Evolutionary conservation across 352 stramenopile genomes (phyloP), one percentile per base, ranked within the genome.

Genomic region (Elongisporangium prolatum): DNA sequence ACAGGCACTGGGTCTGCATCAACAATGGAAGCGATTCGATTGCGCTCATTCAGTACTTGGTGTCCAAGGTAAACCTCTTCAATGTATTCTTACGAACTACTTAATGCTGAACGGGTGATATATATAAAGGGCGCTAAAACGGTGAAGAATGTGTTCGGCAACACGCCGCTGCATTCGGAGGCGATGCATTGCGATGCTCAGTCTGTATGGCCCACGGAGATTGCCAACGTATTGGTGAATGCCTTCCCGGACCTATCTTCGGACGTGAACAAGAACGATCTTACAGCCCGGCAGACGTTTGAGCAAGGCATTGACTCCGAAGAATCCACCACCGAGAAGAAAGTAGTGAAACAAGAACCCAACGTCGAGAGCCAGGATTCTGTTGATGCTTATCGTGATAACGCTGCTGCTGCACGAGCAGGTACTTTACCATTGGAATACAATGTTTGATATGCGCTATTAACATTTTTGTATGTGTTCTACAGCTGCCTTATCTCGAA

Each of bases 1-100:
- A 0, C 48, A 92, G 83, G 2, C 83, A 92, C 55, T 92, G 83
- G 83, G 80, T 70, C 16, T 86, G 68, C 65, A 90, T 90, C 51
- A 74, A 72, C 58, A 88, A 77, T 24, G 60, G 71, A 0, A 67
- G 68, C 13, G 67, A 80, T 28, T 59, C 83, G 34, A 57, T 80
- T 9, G 65, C 74, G 17, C 50, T 89, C 40, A 73, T 89, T 25
- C 63, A 66, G 37, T 89, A 80, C 54, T 63, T 91, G 20, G 72
- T 85, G 22, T 70, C 67, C 1, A 90, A 90, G 77, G 80, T 86
- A 51, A 50, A 50, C 10, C n/a, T n/a, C n/a, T n/a, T n/a, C n/a
- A n/a, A n/a, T n/a, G n/a, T n/a, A n/a, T n/a, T n/a, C n/a, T n/a
- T n/a, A n/a, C n/a, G n/a, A n/a, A n/a, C n/a, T n/a, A n/a, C n/a